phyloP scores from a whole-genome alignment of 2,329 filamentous ascomycete genomes.

The Colletotrichum lindemuthianum region DNA sequence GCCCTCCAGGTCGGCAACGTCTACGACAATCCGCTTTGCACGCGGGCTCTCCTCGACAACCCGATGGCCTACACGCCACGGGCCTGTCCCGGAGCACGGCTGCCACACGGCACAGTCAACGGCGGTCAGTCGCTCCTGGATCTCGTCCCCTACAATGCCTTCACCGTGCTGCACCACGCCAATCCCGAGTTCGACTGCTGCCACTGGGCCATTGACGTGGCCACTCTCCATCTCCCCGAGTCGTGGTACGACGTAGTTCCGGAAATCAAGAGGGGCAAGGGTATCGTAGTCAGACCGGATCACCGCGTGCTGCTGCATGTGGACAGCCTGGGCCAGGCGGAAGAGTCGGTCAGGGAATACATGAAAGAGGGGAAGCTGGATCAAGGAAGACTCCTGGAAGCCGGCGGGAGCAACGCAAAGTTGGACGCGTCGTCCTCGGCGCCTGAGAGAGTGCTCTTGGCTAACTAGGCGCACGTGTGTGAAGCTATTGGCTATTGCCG shows the following conservation, averaged over 20 bases:
- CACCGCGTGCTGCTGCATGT: constrained; percentile 22
- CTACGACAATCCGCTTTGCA: constrained; percentile 13
- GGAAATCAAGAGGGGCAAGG: constrained; percentile 22
- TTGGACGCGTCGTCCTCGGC: too few relatives aligned
- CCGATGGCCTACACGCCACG: constrained; percentile 15
- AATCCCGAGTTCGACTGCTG: constrained; percentile 17
- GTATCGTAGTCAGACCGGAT: constrained; percentile 25
- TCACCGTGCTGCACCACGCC: constrained; percentile 21
- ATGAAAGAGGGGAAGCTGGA: not conserved
- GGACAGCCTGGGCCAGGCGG: constrained; percentile 3
- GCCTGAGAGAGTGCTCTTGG: too few relatives aligned
- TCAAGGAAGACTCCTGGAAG: not conserved
- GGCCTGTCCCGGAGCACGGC: constrained; percentile 20
- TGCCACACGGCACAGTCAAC: constrained; percentile 18
- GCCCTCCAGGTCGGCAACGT: constrained; percentile 29
- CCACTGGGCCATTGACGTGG: constrained; percentile 24
- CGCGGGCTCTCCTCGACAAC: constrained; percentile 12
- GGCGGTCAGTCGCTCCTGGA: constrained; percentile 12
- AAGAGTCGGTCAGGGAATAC: constrained; percentile 1
- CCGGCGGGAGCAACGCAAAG: too few relatives aligned
- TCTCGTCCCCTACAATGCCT: constrained; percentile 25
- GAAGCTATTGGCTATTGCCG: too few relatives aligned
- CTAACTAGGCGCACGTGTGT: too few relatives aligned
- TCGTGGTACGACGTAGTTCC: constrained; percentile 14
- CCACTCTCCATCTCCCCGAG: constrained; percentile 14